Base-by-base conservation (phyloP, 768 basidiomycete species). In the Leccinellum albellum region DNA sequence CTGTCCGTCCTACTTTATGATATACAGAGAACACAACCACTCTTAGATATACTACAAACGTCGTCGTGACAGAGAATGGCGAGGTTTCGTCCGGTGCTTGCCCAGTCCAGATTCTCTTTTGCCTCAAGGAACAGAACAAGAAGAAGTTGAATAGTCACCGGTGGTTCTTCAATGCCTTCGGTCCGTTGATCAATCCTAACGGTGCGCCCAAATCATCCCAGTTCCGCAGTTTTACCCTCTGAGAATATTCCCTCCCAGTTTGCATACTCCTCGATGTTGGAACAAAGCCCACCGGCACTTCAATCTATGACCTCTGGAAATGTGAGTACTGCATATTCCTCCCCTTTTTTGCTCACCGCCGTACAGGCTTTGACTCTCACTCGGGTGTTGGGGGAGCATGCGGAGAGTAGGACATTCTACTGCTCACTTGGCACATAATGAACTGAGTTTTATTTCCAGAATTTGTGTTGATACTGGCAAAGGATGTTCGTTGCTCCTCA, bases 141-240 rank as follows among this genome's bases (percentile, higher is more conserved):
- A 95, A 96, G 80, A 96, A 97, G 72, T 80, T 96, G 64, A 96
- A 96, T 77, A 90, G 88, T 64, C 94, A 97, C 67, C 83, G 94
- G 20, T 97, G 94, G 94, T 96, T 96, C 79, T 96, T 97, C 82
- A 97, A 97, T 66, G 94, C 91, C 0, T 91, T 96, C 61, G 90
- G 91, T 21, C 91, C 94, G 24, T 77, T 95, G 55, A 82, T 96
- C 64, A 83, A 86, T 60, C 88, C 94, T 37, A 92, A 94, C 65
- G 88, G 89, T 87, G 51, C 32, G 75, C 42, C 8, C 24, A n/a
- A 50, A 51, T 29, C 13, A 8, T 17, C 15, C 26, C 6, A 3
- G 3, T 33, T 40, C 10, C 12, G 1, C 20, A 7, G 4, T 21
- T 15, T 45, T 32, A 49, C 21, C 42, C 10, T 35, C 54, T 60